A percentile compares a stretch with the other conserved stretches of the same genome.
These are phyloP conservation scores for Diaporthe vexans DNA, from an alignment of 2,329 filamentous ascomycete species.

Conservation along the genomic window DNA sequence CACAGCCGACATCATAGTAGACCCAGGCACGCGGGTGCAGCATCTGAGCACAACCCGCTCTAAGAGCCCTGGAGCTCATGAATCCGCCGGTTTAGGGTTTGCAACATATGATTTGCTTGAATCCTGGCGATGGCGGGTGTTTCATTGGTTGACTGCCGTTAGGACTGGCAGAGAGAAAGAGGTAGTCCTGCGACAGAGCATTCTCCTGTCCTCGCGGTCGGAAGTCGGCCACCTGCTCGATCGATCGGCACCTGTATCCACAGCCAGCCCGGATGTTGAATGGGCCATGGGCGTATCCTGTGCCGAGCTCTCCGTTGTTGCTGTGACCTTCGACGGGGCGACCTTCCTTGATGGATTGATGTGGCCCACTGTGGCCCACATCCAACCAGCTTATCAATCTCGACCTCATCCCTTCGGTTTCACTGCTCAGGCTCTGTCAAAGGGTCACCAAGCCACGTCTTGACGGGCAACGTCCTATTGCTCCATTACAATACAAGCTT, in stretches of 20 bases:
- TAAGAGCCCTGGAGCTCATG: no score
- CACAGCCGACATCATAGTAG: neutral
- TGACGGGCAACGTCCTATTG: neutral
- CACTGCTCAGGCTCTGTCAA: neutral
- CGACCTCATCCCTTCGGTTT: neutral
- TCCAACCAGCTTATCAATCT: neutral
- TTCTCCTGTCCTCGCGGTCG: neutral
- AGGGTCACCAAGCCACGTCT: no score
- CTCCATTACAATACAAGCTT: neutral
- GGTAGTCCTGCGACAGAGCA: no score
- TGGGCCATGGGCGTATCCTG: conserved; percentile 8
- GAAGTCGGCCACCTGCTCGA: conserved; percentile 16
- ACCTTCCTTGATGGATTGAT: neutral
- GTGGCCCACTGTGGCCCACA: conserved; percentile 12
- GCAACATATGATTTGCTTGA: neutral
- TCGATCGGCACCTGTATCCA: conserved; percentile 6
- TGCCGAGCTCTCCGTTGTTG: conserved; percentile 3
- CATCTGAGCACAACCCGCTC: neutral
- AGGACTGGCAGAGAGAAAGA: neutral
- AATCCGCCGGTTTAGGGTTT: neutral
- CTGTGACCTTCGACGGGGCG: conserved; percentile 5
- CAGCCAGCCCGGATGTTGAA: neutral
- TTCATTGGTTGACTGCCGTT: neutral
- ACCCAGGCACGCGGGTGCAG: neutral
- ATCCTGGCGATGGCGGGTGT: neutral